Conservation (phyloP, 2,329 filamentous ascomycete species). For the Stemphylium vesicarium region DNA sequence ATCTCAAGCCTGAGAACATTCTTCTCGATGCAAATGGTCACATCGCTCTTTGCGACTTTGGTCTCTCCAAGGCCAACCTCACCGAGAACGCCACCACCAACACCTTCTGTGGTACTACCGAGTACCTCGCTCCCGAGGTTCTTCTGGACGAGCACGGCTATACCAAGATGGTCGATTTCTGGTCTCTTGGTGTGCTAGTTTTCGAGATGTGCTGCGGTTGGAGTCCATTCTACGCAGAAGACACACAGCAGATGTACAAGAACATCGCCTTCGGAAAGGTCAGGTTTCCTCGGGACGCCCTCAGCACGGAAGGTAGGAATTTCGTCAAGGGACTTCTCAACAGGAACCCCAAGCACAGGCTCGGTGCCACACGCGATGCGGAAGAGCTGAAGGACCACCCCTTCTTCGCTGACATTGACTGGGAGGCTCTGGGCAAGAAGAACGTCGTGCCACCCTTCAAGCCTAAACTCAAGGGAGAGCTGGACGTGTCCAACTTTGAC, state of each 20-base stretch:
- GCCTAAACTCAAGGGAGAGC: conserved; percentile 93
- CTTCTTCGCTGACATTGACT: conserved; percentile 95
- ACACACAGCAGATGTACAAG: conserved; percentile 99
- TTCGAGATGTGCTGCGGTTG: conserved; percentile 99
- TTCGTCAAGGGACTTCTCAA: conserved; percentile 98
- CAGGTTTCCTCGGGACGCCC: conserved; percentile 89
- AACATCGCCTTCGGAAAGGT: conserved; percentile 99
- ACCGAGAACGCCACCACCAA: conserved; percentile 98
- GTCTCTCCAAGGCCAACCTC: conserved; percentile 94
- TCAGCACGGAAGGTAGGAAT: conserved; percentile 93
- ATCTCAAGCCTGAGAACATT: conserved; percentile 97
- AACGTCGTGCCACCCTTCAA: conserved; percentile 96
- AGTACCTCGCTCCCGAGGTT: conserved; percentile 95
- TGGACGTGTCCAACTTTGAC: conserved; percentile 97
- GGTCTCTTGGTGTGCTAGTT: conserved; percentile 95
- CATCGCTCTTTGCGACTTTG: conserved; percentile 97
- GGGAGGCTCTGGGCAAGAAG: conserved; percentile 86
- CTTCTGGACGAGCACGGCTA: conserved; percentile 95
- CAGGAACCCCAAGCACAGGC: conserved; percentile 92
- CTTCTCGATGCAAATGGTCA: conserved; percentile 95
- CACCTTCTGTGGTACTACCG: conserved; percentile 97
- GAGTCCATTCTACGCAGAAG: conserved; percentile 98
- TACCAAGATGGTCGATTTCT: conserved; percentile 99
- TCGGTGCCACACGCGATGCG: conserved; percentile 89
- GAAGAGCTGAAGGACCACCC: conserved; percentile 92